Conservation (phyloP, 78 protist genomes). For the Dictyostelium brefeldianum region DNA sequence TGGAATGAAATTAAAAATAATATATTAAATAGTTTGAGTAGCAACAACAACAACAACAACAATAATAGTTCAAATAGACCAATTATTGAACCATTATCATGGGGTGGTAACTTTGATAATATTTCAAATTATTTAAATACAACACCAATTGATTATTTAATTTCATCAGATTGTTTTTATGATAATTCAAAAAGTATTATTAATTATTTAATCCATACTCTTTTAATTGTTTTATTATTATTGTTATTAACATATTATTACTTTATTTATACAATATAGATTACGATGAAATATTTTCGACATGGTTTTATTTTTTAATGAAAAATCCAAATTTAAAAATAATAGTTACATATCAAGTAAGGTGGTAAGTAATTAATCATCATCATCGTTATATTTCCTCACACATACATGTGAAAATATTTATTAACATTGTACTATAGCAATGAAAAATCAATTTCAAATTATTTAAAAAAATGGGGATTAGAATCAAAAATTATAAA, state of each 20-base stretch:
- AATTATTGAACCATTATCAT: not conserved
- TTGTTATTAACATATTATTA: not conserved
- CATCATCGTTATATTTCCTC: too few species aligned
- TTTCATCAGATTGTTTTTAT: conserved; percentile 36
- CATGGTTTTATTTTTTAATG: not conserved
- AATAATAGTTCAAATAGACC: not conserved
- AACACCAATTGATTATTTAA: not conserved
- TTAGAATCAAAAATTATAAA: not conserved
- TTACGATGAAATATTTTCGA: conserved; percentile 22
- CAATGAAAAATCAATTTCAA: conserved; percentile 8
- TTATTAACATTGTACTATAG: not conserved
- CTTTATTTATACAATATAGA: not conserved
- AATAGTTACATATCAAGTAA: not conserved
- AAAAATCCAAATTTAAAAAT: not conserved
- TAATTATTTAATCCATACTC: not conserved
- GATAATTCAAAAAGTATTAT: conserved; percentile 16
- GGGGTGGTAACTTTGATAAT: not conserved
- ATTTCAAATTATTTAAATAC: not conserved
- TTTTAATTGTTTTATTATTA: not conserved
- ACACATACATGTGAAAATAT: not conserved
- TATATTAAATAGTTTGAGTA: not conserved
- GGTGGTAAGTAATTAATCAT: not conserved
- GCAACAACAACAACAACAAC: not conserved
- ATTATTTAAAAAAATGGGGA: not conserved
- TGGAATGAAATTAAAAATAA: not conserved